Percentiles rank a stretch among this genome's conserved stretches.
Evolutionary conservation across 169 alveolate genomes (phyloP).

Genomic region (Babesia bovis): DNA sequence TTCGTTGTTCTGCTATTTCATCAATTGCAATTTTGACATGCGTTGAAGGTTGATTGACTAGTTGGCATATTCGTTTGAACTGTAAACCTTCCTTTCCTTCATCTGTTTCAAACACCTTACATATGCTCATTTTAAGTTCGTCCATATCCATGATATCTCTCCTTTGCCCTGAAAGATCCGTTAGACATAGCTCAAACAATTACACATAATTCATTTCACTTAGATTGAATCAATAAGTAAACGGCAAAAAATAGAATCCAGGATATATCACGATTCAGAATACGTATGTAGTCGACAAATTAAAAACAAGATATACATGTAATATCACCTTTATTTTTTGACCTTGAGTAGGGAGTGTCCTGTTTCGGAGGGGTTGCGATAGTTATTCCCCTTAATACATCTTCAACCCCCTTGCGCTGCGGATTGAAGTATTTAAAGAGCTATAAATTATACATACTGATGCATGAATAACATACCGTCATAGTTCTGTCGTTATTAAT

Average conservation of each 20-base stretch:
- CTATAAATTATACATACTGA: constrained; percentile 10
- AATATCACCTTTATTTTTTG: constrained; percentile 49
- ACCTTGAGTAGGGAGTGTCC: constrained; percentile 51
- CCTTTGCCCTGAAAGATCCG: constrained; percentile 26
- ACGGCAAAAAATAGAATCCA: background rate
- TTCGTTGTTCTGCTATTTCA: constrained; percentile 53
- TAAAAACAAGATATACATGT: background rate
- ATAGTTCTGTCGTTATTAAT: constrained; percentile 36
- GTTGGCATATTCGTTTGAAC: constrained; percentile 56
- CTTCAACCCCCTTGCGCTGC: constrained; percentile 15
- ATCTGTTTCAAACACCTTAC: constrained; percentile 62
- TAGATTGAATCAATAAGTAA: background rate
- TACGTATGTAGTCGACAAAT: background rate
- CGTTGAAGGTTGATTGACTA: constrained; percentile 46
- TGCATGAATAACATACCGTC: constrained; percentile 22
- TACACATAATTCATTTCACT: background rate
- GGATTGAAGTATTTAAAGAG: constrained; percentile 68
- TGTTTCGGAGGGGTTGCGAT: constrained; percentile 7
- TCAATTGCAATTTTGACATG: constrained; percentile 60
- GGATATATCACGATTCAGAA: no score
- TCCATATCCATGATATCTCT: constrained; percentile 56
- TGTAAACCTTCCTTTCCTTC: constrained; percentile 67
- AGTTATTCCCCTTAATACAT: constrained; percentile 8
- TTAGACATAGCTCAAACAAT: background rate
- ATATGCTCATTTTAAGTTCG: constrained; percentile 61